Conservation (phyloP, 2,329 filamentous ascomycete genomes). For the Cladophialophora immunda region DNA sequence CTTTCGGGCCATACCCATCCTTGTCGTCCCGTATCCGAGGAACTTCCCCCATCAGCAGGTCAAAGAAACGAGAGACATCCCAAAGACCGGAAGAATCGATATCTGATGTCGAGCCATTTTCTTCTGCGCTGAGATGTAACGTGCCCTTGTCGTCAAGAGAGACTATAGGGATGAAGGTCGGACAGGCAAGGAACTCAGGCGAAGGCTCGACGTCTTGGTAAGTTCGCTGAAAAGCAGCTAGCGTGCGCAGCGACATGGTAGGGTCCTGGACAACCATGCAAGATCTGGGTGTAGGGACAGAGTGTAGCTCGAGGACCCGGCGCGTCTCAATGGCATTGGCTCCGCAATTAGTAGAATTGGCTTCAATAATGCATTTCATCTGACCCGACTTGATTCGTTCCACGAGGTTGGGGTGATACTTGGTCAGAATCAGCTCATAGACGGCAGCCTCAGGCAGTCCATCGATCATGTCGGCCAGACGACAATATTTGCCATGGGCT, state of each 20-base stretch:
- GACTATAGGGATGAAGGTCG: conserved; percentile 45
- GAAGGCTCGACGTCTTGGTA: conserved; percentile 42
- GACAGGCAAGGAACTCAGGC: conserved; percentile 45
- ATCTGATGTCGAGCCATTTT: neutral
- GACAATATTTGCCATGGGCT: conserved; percentile 43
- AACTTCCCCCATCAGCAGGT: conserved; percentile 55
- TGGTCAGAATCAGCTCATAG: conserved; percentile 48
- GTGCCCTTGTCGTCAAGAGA: neutral
- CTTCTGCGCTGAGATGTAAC: neutral
- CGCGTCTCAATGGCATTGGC: conserved; percentile 52
- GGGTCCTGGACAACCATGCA: conserved; percentile 56
- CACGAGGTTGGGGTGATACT: conserved; percentile 36
- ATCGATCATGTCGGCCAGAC: conserved; percentile 43
- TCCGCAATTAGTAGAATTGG: conserved; percentile 58
- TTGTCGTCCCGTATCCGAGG: conserved; percentile 54
- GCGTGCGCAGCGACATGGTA: conserved; percentile 55
- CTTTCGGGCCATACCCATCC: conserved; percentile 55
- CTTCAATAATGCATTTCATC: conserved; percentile 52
- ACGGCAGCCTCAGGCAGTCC: conserved; percentile 53
- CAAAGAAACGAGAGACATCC: conserved; percentile 51
- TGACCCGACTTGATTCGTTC: conserved; percentile 40
- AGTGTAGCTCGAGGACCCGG: conserved; percentile 47
- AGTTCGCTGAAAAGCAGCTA: conserved; percentile 52
- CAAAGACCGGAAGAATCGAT: conserved; percentile 45
- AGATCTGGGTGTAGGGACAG: conserved; percentile 39